phyloP scores from a whole-genome alignment of 1,139 yeast genomes.

The Candida anutae region DNA sequence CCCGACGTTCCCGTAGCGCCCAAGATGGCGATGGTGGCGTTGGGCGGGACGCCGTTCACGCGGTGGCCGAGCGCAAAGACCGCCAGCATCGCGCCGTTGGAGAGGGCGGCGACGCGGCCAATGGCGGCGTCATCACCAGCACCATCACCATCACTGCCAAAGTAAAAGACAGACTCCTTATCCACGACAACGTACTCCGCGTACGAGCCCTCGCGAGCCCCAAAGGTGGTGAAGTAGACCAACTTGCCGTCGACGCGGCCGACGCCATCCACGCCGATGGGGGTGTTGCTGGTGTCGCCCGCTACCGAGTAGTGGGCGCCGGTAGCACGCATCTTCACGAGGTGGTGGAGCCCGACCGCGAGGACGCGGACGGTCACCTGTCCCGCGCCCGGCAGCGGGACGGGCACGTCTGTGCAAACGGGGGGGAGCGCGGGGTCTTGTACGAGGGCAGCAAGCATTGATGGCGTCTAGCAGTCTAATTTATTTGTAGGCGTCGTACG shows the following conservation, averaged over 20 bases:
- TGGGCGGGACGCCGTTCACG: constrained; percentile 5
- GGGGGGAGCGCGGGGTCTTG: constrained; percentile 3
- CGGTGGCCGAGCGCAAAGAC: constrained; percentile 6
- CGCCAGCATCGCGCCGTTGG: constrained; percentile 9
- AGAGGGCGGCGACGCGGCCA: constrained; percentile 9
- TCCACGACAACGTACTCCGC: constrained; percentile 6
- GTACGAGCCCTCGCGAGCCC: constrained; percentile 7
- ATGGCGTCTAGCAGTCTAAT: no score
- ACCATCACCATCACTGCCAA: constrained; percentile 7
- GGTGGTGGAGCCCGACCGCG: constrained; percentile 12
- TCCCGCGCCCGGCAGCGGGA: constrained; percentile 6
- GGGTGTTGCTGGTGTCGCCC: constrained; percentile 2
- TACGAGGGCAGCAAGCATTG: constrained; percentile 4
- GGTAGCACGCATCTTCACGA: constrained; percentile 11
- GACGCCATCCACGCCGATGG: constrained; percentile 11
- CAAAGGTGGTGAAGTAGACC: constrained; percentile 8
- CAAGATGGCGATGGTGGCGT: constrained; percentile 8
- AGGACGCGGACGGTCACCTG: constrained; percentile 10
- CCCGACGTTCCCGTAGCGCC: constrained; percentile 15
- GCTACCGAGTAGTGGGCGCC: constrained; percentile 10
- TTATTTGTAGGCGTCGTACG: no score
- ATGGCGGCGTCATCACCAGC: constrained; percentile 4
- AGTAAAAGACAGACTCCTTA: constrained; percentile 4
- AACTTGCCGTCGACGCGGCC: constrained; percentile 7
- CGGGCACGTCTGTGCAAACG: constrained; percentile 3